Evolutionary conservation across 495 filamentous ascomycete genomes (phyloP).

Genomic region (Hypoxylon cercidicola): DNA sequence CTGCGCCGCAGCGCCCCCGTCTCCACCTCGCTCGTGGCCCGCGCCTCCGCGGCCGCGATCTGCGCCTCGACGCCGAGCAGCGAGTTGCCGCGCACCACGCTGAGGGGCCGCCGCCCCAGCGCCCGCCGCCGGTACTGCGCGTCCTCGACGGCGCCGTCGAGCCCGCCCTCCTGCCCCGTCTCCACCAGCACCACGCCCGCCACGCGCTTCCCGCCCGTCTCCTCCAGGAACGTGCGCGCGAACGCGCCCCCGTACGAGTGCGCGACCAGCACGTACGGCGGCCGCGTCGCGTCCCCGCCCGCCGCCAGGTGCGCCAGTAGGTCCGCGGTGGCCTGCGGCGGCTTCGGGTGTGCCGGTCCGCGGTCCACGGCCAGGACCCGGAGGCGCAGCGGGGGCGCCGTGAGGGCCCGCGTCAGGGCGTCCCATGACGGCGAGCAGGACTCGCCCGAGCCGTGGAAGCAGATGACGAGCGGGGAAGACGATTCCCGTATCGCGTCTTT

Average conservation of each 20-base stretch:
- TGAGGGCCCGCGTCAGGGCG: slow-evolving; percentile 50
- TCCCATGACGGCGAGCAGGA: slow-evolving; percentile 55
- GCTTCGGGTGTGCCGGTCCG: slow-evolving; percentile 28
- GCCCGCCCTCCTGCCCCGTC: slow-evolving; percentile 55
- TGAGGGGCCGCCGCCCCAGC: slow-evolving; percentile 43
- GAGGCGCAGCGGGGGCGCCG: slow-evolving; percentile 27
- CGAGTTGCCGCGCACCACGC: slow-evolving; percentile 44
- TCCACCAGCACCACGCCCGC: slow-evolving; percentile 43
- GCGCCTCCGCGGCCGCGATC: slow-evolving; percentile 19
- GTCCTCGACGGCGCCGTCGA: slow-evolving; percentile 52
- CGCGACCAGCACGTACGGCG: slow-evolving; percentile 57
- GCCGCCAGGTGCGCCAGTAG: slow-evolving; percentile 25
- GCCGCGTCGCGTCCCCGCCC: slow-evolving; percentile 48
- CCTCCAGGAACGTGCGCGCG: slow-evolving; percentile 56
- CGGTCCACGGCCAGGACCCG: slow-evolving; percentile 58
- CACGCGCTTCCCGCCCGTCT: slow-evolving; percentile 9
- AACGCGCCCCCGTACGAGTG: slow-evolving; percentile 66
- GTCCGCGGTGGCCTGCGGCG: slow-evolving; percentile 22
- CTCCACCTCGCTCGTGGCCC: slow-evolving; percentile 5
- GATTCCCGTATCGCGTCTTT: neutral
- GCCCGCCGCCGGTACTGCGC: slow-evolving; percentile 54
- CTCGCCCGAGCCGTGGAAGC: slow-evolving; percentile 59
- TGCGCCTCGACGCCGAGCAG: slow-evolving; percentile 25
- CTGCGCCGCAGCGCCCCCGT: slow-evolving; percentile 10
- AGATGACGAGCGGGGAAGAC: slow-evolving; percentile 49